Base-by-base conservation (phyloP, 2,329 filamentous ascomycete genomes). In the Fusarium lyarnte region DNA sequence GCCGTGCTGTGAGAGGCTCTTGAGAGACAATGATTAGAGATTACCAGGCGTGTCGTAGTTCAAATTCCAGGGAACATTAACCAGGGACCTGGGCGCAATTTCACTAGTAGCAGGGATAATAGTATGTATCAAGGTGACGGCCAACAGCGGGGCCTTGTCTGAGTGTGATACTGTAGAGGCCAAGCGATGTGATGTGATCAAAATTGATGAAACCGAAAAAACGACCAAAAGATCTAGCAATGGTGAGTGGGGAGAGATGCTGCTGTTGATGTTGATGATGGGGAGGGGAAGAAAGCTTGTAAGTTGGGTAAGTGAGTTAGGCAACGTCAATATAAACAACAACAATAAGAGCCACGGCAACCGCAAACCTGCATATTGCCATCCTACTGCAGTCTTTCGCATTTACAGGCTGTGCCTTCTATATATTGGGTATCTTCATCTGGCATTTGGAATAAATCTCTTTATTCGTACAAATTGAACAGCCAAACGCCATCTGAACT, bases 111-210 rank as follows among this genome's bases (percentile, higher is more conserved):
- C 76, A 76, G 72, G 76, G 76, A 66, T 69, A 43, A 59, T 46
- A 57, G 42, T 65, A 66, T 70, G 42, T 65, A 66, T 70, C 68
- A 58, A 64, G 60, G 41, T 43, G 41, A 33, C 66, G 65, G 71
- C 69, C 72, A 74, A 74, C 72, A 74, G 73, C 73, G 70, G 73
- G 73, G 58, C 65, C 58, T 72, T 72, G 69, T 68, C 59, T 68
- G 43, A 54, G 60, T 53, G 47, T 49, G 55, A 58, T 42, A 52
- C 41, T 54, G 58, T 60, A 49, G 29, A 33, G 29, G n/a, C 49
- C 65, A 38, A 25, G 46, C 54, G 53, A 63, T 51, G 47, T 36
- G 54, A 70, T 45, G 46, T 64, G 53, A 68, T 65, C 51, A 25
- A 58, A 60, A 72, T 55, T 46, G 66, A 72, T 65, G 58, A 69